Base-by-base conservation (phyloP, 176 grass and related monocot species). In the Neostapfia colusana region DNA sequence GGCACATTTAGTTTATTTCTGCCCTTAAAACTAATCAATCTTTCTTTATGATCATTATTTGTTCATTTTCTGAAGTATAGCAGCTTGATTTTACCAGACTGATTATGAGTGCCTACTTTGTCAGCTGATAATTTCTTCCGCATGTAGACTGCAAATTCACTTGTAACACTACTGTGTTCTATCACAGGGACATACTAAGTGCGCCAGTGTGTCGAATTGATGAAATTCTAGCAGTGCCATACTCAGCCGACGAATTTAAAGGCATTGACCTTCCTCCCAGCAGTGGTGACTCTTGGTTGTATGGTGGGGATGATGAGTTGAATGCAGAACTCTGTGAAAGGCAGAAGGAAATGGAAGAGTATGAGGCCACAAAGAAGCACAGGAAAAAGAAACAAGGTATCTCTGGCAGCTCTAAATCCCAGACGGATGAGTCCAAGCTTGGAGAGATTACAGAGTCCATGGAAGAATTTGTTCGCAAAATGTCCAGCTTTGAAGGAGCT, bases 401-500 rank as follows among this genome's bases (percentile, higher is more conserved):
- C 45, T 23, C 28, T 27, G 57, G 46, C 42, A 78, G 81, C 70
- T 86, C 85, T 57, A 88, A 71, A 46, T 80, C 84, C 26, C 63
- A 83, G n/a, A 14, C 40, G 53, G 79, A 82, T 65, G 82, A 90
- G 35, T 95, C 95, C 36, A 95, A 92, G 82, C 85, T 99, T 67
- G 83, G 85, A 72, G 85, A 95, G 35, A 95, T 99, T 25, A 80
- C 80, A 70, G 87, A 85, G 7, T 92, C 87, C 56, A 99, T 99
- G 95, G 87, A 99, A 79, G 87, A 91, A 39, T 99, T 99, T 88
- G 85, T 95, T 70, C 34, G 28, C 45, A 95, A 99, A 82, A 82
- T 92, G 59, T 99, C 95, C 10, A 95, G 87, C 65, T 99, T 92
- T 72, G 89, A 99, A 86, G 95, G 95, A 81, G 92, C 91, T 10